phyloP scores from a whole-genome alignment of 768 basidiomycete species.

The Xerocomellus intermedius region DNA sequence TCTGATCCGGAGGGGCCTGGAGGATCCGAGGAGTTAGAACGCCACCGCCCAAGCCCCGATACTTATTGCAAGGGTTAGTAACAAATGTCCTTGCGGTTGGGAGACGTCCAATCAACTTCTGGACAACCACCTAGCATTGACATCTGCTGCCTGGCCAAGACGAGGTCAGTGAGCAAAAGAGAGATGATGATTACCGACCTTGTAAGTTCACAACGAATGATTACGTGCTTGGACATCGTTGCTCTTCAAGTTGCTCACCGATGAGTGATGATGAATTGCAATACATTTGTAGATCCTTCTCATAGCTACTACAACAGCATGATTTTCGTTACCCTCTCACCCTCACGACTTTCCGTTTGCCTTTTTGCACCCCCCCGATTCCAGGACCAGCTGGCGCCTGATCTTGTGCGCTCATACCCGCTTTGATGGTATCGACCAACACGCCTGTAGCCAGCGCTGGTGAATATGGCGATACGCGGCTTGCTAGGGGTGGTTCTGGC shows the following conservation, averaged over 20 bases:
- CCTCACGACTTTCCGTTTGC: constrained; percentile 77
- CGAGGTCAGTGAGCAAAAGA: too few relatives aligned
- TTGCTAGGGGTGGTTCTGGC: constrained; percentile 69
- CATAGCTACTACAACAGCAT: constrained; percentile 4
- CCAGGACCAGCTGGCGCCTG: constrained; percentile 40
- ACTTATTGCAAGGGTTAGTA: too few relatives aligned
- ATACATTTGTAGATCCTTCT: constrained; percentile 23
- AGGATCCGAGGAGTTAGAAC: too few relatives aligned
- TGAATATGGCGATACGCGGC: constrained; percentile 76
- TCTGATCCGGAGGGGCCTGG: background rate
- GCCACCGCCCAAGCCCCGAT: too few relatives aligned
- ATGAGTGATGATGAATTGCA: constrained; percentile 3
- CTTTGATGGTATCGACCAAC: constrained; percentile 80
- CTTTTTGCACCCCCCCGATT: constrained; percentile 49
- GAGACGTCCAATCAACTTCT: too few relatives aligned
- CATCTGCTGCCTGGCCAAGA: too few relatives aligned
- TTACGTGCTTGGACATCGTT: background rate
- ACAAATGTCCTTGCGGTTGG: too few relatives aligned
- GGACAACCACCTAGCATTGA: too few relatives aligned
- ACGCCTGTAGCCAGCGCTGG: constrained; percentile 76
- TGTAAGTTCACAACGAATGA: too few relatives aligned
- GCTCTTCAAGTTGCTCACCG: background rate
- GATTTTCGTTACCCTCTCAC: constrained; percentile 50
- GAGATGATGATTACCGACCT: too few relatives aligned
- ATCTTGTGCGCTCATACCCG: constrained; percentile 73